Percentiles rank a stretch among this genome's conserved stretches.
phyloP scores from a whole-genome alignment of 2,329 filamentous ascomycete genomes.

The Sporothrix humicola region DNA sequence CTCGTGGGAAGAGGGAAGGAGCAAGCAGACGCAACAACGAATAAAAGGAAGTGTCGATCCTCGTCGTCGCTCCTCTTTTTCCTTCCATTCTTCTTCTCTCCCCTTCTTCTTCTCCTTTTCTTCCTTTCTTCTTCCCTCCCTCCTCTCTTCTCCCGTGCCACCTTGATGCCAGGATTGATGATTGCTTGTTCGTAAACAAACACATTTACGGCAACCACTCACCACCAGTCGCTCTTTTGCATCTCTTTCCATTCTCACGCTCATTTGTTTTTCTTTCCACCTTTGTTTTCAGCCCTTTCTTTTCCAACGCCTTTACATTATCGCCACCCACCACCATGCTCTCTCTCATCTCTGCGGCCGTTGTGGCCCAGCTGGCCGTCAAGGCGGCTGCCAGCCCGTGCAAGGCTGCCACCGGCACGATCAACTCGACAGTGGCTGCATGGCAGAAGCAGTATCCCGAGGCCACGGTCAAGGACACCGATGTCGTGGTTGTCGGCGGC shows the following conservation, averaged over 20 bases:
- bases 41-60: conserved; percentile 27
- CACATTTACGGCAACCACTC: conserved; percentile 11
- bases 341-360: conserved; percentile 3
- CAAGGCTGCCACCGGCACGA: neutral
- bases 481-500: conserved; percentile 48
- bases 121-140: neutral
- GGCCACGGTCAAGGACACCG: conserved; percentile 33
- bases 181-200: conserved; percentile 16
- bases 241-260: conserved; percentile 18
- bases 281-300: neutral
- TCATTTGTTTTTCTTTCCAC: neutral
- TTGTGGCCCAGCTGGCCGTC: conserved; percentile 25
- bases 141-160: neutral
- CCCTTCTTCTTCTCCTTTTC: neutral
- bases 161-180: conserved; percentile 29
- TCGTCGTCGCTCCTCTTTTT: neutral
- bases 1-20: conserved; percentile 22
- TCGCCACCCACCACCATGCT: neutral
- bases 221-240: conserved; percentile 28
- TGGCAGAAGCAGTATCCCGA: conserved; percentile 22
- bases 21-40: neutral
- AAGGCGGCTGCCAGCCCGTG: conserved; percentile 13
- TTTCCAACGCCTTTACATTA: neutral
- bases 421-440: conserved; percentile 19
- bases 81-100: neutral